Conservation (phyloP, 2,329 filamentous ascomycete genomes). For the Trichoderma asperellum region DNA sequence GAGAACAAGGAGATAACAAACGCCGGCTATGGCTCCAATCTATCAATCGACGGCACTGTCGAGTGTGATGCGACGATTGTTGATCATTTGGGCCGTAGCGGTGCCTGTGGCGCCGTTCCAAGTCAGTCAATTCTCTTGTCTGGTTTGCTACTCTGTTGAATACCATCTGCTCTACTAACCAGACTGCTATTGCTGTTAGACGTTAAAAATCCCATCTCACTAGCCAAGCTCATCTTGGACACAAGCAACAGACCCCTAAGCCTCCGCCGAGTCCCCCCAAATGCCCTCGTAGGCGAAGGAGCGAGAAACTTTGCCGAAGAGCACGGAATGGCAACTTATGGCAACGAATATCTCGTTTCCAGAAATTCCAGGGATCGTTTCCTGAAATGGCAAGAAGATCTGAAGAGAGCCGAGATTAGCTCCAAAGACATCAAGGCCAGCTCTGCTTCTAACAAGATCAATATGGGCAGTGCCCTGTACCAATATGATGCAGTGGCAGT, state of each 20-base stretch:
- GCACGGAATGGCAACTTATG: conserved; percentile 72
- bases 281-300: conserved; percentile 83
- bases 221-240: conserved; percentile 83
- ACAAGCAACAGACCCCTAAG: conserved; percentile 76
- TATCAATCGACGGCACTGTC: conserved; percentile 86
- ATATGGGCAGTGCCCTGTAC: conserved; percentile 35
- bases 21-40: conserved; percentile 92
- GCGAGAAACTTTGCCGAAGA: conserved; percentile 85
- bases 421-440: conserved; percentile 35
- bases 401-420: conserved; percentile 63
- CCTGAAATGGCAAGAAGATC: conserved; percentile 75
- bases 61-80: conserved; percentile 95
- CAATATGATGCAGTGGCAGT: conserved; percentile 42
- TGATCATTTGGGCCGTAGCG: conserved; percentile 87
- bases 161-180: not conserved
- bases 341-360: conserved; percentile 79
- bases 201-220: conserved; percentile 87
- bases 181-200: conserved; percentile 55
- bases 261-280: conserved; percentile 86
- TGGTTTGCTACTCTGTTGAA: not conserved
- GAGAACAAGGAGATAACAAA: conserved; percentile 97
- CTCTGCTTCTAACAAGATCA: conserved; percentile 29
- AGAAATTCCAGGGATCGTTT: conserved; percentile 78
- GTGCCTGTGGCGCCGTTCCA: conserved; percentile 87
- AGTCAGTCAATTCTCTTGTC: conserved; percentile 61